A percentile compares a stretch with the other conserved stretches of the same genome.
These are phyloP conservation scores for Pythium aquatile DNA, from an alignment of 352 stramenopile species.

Conservation along the genomic window DNA sequence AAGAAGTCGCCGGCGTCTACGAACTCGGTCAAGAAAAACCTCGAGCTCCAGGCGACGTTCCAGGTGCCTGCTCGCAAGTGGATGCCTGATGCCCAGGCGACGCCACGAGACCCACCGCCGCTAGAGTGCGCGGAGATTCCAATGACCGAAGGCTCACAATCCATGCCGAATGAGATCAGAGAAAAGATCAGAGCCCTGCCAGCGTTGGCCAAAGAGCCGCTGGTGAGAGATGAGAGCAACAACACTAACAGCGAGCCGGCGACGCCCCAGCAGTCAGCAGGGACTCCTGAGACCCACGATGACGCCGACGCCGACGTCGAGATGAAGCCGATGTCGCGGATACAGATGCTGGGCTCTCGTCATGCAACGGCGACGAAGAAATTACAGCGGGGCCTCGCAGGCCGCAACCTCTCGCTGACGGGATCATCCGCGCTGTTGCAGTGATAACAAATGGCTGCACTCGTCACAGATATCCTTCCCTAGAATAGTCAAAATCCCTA, in stretches of 20 bases:
- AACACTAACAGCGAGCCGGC: neutral
- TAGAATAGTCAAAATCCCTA: neutral
- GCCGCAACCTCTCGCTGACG: slow-evolving; percentile 31
- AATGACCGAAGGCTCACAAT: slow-evolving; percentile 53
- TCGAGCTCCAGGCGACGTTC: slow-evolving; percentile 66
- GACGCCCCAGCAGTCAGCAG: neutral
- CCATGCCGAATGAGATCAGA: slow-evolving; percentile 43
- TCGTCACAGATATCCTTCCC: slow-evolving; percentile 14
- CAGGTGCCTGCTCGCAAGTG: slow-evolving; percentile 62
- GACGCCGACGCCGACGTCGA: neutral
- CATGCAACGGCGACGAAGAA: slow-evolving; percentile 24
- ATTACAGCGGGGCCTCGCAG: slow-evolving; percentile 34
- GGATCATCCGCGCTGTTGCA: slow-evolving; percentile 7
- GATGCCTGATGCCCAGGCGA: slow-evolving; percentile 37
- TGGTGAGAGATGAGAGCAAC: slow-evolving; percentile 44
- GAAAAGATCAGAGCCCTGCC: slow-evolving; percentile 46
- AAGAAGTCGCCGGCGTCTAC: slow-evolving; percentile 48
- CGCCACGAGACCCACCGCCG: slow-evolving; percentile 48
- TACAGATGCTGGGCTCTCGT: neutral
- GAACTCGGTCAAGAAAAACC: slow-evolving; percentile 58
- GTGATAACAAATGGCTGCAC: slow-evolving; percentile 10
- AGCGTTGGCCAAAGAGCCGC: slow-evolving; percentile 45
- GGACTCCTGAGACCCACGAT: neutral
- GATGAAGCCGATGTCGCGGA: neutral
- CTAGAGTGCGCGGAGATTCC: slow-evolving; percentile 59